Base-by-base conservation (phyloP, 2,329 filamentous ascomycete species). In the Ciborinia camelliae region DNA sequence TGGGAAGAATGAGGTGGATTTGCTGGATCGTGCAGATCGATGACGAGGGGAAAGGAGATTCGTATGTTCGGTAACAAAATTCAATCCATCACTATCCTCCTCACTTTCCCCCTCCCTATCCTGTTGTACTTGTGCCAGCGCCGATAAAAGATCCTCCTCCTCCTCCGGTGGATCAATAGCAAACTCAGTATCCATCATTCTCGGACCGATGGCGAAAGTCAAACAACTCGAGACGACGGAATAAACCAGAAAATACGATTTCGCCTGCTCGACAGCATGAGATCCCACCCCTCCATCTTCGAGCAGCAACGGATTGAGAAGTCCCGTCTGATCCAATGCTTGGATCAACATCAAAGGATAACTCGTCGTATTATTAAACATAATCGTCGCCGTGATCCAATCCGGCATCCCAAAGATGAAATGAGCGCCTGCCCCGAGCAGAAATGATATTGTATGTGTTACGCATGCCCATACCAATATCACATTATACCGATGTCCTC, bases 201-300 rank as follows among this genome's bases (percentile, higher is more conserved):
- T 77, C 0, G 86, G 86, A 0, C 86, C 87, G 3, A 89, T 76
- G 0, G 84, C 84, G 72, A 89, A 90, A 0, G 86, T 89, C 65
- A 89, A 75, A 61, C 82, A 84, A 70, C 86, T 88, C 50, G 81
- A 82, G 12, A 89, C 79, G 63, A 87, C 88, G 4, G 86, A 82
- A 68, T 86, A 88, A 65, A 90, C 82, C 4, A 90, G 76, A 71
- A 90, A 88, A 73, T 88, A 90, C 18, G 83, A 84, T 71, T 88
- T 85, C 8, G 86, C 86, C 12, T 86, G 79, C 62, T 83, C 80
- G 15, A 89, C 77, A 0, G 84, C 84, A 3, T 77, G 76, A 2
- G 75, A 69, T 2, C 76, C 78, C 73, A 68, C 82, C 78, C 73
- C 80, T 77, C 73, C 80, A 70, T 69, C 80, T 68, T 66, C 75